Evolutionary conservation across 257 asterid species (phyloP).

Genomic region (Galeopsis tetrahit): DNA sequence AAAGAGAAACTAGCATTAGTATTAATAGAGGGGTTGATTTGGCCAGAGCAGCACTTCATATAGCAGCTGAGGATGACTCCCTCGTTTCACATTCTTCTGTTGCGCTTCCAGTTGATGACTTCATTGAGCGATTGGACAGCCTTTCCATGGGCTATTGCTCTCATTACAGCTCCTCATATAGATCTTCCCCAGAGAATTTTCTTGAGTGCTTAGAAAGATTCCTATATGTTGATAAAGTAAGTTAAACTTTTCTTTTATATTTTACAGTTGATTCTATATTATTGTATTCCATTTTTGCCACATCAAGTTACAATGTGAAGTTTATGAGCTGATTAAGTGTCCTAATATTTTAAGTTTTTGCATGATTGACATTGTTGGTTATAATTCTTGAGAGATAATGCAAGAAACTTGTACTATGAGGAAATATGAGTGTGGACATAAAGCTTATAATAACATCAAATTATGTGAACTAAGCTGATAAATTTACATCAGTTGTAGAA

Average conservation of each 20-base stretch:
- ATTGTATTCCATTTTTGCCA: constrained; percentile 9
- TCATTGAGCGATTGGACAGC: constrained; percentile 63
- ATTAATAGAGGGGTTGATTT: constrained; percentile 63
- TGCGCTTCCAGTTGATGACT: constrained; percentile 87
- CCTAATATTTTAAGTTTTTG: constrained; percentile 24
- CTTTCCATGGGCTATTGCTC: constrained; percentile 76
- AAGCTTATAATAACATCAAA: neutral
- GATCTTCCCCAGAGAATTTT: constrained; percentile 64
- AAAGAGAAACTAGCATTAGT: constrained; percentile 75
- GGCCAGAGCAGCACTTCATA: constrained; percentile 70
- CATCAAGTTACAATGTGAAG: constrained; percentile 19
- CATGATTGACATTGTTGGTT: constrained; percentile 27
- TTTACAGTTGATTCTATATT: constrained; percentile 21
- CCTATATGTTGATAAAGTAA: constrained; percentile 68
- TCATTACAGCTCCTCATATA: constrained; percentile 63
- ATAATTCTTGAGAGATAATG: constrained; percentile 23
- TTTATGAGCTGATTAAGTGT: constrained; percentile 23
- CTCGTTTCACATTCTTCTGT: constrained; percentile 84
- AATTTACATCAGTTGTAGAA: neutral
- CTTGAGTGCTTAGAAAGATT: constrained; percentile 67
- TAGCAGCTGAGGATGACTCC: constrained; percentile 89
- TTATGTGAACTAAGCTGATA: neutral
- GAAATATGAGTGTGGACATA: constrained; percentile 8
- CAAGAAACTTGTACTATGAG: neutral
- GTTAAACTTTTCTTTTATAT: constrained; percentile 29